phyloP scores from a whole-genome alignment of 305 asterid genomes.

The Fraxinus angustifolia region DNA sequence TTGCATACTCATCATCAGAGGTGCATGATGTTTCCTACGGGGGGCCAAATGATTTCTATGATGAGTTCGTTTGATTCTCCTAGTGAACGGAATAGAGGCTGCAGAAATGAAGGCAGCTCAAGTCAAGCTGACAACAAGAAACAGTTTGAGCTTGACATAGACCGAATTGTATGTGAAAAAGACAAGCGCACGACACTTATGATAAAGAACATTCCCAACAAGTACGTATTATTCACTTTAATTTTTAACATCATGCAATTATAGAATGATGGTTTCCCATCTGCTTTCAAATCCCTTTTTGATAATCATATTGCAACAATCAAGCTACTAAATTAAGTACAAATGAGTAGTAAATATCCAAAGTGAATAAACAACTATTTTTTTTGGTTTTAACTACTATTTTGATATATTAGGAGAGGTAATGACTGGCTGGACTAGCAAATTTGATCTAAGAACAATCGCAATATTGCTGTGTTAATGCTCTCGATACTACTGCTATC shows the following conservation, averaged over 20 bases:
- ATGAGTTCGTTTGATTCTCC: slow-evolving; percentile 86
- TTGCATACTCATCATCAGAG: slow-evolving; percentile 79
- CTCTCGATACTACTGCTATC: not conserved
- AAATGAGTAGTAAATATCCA: slow-evolving; percentile 8
- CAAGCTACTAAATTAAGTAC: not conserved
- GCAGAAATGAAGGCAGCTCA: slow-evolving; percentile 64
- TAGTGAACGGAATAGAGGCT: slow-evolving; percentile 71
- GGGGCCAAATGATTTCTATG: slow-evolving; percentile 87
- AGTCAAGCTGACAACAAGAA: slow-evolving; percentile 76
- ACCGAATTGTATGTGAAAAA: slow-evolving; percentile 80
- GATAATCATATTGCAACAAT: not conserved
- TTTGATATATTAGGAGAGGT: not conserved
- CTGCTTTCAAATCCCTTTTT: not conserved
- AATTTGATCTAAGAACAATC: not conserved
- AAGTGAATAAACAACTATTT: not conserved
- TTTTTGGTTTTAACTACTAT: not conserved
- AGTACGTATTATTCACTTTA: slow-evolving; percentile 43
- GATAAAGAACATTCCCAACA: slow-evolving; percentile 99
- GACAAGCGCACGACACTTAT: slow-evolving; percentile 97
- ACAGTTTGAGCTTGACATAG: slow-evolving; percentile 95
- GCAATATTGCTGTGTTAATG: not conserved
- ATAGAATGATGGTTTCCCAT: not conserved
- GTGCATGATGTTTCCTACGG: slow-evolving; percentile 77
- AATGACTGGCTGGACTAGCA: not conserved
- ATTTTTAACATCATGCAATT: slow-evolving; percentile 7